These are phyloP conservation scores for Flaveria ramosissima DNA, from an alignment of 129 eudicot species.

Conservation along the genomic window DNA sequence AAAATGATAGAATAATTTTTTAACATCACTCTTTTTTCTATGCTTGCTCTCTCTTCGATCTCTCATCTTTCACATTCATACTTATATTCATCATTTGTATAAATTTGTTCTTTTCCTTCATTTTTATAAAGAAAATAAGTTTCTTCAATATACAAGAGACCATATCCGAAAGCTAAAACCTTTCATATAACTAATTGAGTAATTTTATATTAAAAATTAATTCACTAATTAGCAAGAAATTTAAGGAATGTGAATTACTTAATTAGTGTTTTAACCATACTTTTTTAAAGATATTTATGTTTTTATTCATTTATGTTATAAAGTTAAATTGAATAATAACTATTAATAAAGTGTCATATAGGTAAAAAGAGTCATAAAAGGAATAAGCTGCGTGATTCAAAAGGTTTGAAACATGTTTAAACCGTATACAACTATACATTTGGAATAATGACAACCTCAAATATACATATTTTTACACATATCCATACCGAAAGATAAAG, in stretches of 20 bases:
- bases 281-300: no score
- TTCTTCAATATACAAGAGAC: background rate
- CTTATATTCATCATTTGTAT: background rate
- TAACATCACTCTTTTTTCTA: conserved; percentile 17
- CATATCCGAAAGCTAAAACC: background rate
- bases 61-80: conserved; percentile 7
- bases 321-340: no score
- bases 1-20: conserved; percentile 29
- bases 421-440: background rate
- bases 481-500: no score
- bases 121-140: background rate
- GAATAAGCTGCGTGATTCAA: background rate
- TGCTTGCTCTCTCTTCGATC: background rate
- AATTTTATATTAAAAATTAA: no score
- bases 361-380: no score
- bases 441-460: background rate
- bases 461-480: no score
- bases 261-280: no score
- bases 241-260: background rate
- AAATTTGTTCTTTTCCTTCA: background rate
- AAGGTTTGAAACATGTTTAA: background rate
- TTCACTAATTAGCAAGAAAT: no score
- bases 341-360: no score
- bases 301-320: no score
- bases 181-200: background rate